A percentile compares a stretch with the other conserved stretches of the same genome.
Evolutionary conservation across 2,329 filamentous ascomycete genomes (phyloP).

Genomic region (Apiospora arundinis): DNA sequence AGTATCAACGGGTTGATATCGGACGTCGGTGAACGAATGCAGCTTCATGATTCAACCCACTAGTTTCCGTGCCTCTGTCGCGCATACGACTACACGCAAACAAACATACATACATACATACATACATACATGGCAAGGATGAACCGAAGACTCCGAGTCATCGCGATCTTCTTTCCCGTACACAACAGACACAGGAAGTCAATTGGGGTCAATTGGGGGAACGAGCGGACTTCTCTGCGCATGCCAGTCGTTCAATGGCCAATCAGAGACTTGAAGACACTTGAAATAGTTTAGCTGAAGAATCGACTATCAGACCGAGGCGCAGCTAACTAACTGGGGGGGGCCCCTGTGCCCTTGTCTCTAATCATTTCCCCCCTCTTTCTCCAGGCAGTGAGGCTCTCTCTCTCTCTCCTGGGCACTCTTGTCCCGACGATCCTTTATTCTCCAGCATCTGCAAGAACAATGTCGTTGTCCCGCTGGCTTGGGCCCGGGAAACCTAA

Average conservation of each 20-base stretch:
- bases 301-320: constrained; percentile 4
- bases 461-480: background rate
- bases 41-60: background rate
- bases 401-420: too few species aligned
- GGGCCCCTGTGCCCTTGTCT: constrained; percentile 1
- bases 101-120: background rate
- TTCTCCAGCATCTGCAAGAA: background rate
- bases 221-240: background rate
- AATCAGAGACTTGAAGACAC: constrained; percentile 8
- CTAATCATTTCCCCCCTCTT: background rate
- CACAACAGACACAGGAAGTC: background rate
- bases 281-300: background rate
- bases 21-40: background rate
- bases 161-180: background rate
- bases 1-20: background rate
- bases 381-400: too few species aligned
- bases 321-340: background rate
- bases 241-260: background rate
- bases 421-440: too few species aligned
- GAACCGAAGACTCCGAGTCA: background rate
- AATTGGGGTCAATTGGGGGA: background rate
- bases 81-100: background rate
- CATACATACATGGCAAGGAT: background rate
- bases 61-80: background rate
- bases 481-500: constrained; percentile 6